Evolutionary conservation across 2,329 filamentous ascomycete genomes (phyloP), one percentile per base, ranked within the genome.

Genomic region (Cordyceps pruinosa): DNA sequence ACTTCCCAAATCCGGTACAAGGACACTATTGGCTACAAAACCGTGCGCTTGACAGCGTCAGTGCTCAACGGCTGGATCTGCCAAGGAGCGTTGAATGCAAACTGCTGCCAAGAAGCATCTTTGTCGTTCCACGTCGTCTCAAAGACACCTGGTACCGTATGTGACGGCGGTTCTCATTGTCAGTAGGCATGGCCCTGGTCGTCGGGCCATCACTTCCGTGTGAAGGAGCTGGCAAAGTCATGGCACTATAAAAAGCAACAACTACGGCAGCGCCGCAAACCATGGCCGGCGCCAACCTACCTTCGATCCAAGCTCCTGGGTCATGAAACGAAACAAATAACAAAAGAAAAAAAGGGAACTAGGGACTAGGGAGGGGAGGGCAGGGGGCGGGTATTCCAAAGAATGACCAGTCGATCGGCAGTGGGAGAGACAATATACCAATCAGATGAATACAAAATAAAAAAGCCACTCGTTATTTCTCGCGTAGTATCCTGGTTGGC

Each of bases 291-390:
- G 41, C 51, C n/a, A n/a, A n/a, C n/a, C 51, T 30, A 15, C 51
- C 13, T 55, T 23, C n/a, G 52, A 55, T 45, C 52, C 52, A 39
- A 41, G 52, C 44, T 47, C 34, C n/a, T 13, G 44, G 52, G 32
- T n/a, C 44, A 17, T 30, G 44, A 55, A 41, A 48, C 44, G 52
- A 25, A 48, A 25, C 52, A 41, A 47, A 30, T 47, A 21, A n/a
- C n/a, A 55, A 46, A 25, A 48, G 32, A 39, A 39, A 37, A 41
- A 46, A 42, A 42, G 10, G 15, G 21, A 7, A 42, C 12, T 6
- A 32, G 30, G 12, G n/a, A n/a, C n/a, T n/a, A n/a, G n/a, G n/a
- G n/a, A n/a, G n/a, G n/a, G n/a, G n/a, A n/a, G n/a, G n/a, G n/a
- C 23, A 25, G 9, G 13, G 7, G 17, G 1, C n/a, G 5, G n/a